Evolutionary conservation across 768 basidiomycete species (phyloP).

Genomic region (Glaciozyma martinii): DNA sequence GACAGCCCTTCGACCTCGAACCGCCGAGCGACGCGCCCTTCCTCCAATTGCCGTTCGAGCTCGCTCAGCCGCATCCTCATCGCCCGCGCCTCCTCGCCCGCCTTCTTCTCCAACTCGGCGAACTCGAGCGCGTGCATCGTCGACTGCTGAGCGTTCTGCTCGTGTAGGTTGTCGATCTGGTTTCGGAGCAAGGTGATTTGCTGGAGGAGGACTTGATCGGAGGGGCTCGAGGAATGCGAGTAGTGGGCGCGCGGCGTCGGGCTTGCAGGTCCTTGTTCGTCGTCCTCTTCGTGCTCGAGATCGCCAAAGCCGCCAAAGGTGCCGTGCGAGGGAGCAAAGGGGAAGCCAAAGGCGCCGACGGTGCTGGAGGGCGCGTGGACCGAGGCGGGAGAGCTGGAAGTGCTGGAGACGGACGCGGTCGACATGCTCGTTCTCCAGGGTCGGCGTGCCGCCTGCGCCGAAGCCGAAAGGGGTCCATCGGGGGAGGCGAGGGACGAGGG

Average conservation of each 20-base stretch:
- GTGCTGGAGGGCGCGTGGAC: constrained; percentile 3
- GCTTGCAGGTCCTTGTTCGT: not conserved
- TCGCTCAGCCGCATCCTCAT: constrained; percentile 20
- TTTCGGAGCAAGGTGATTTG: constrained; percentile 20
- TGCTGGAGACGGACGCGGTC: constrained; percentile 12
- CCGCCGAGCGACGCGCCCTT: constrained; percentile 12
- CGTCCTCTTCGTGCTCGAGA: constrained; percentile 20
- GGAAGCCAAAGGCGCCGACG: constrained; percentile 19
- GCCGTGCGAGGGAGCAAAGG: constrained; percentile 20
- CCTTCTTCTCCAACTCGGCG: constrained; percentile 28
- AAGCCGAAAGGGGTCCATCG: not conserved
- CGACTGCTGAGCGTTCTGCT: constrained; percentile 6
- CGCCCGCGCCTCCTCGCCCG: constrained; percentile 23
- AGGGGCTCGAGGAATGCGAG: not conserved
- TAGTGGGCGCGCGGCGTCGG: constrained; percentile 1
- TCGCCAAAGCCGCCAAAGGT: constrained; percentile 24
- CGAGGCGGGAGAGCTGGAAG: constrained; percentile 19
- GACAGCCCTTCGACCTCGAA: constrained; percentile 59
- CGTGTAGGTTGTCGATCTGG: constrained; percentile 24
- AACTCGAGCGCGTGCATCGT: constrained; percentile 25
- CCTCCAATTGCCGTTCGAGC: constrained; percentile 26
- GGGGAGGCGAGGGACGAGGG: not conserved
- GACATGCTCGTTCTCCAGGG: not conserved
- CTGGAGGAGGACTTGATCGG: constrained; percentile 8
- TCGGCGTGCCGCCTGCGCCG: not conserved